Evolutionary conservation across 306 rosid genomes (phyloP), one percentile per base, ranked within the genome.

Genomic region (Crataegus laevigata): DNA sequence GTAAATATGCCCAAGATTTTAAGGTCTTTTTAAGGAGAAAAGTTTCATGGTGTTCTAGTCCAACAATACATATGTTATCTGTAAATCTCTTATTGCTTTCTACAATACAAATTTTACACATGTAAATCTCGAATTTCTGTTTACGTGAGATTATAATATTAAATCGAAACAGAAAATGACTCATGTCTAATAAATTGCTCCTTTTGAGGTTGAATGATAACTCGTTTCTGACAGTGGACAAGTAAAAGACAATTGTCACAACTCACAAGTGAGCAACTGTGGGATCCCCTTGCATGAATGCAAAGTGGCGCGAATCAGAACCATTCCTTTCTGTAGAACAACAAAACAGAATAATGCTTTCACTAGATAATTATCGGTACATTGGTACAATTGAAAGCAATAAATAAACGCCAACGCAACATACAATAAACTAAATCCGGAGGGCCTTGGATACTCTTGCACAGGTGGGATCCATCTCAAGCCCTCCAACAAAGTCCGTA

Each of bases 401-500:
- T 52, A 19, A 52, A 17, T 9, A 52, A 52, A 52, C 18, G 10
- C 21, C 58, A 52, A 21, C 2, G 57, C 58, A 52, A 52, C 25
- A 22, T 58, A 15, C 29, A 22, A 58, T 24, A 58, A 24, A 22
- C 17, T 28, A 58, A 22, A 58, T 22, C 21, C 8, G 4, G 15
- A 24, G 6, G 63, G 30, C 29, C 62, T 57, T 57, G 15, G 62
- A 47, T 17, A 38, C 43, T 7, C 21, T 17, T 50, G 6, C 21
- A 17, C 73, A 64, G 60, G 74, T 71, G 58, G 82, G 86, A 76
- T 69, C 85, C 89, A 88, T 90, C 91, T 75, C 91, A 80, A 78
- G 65, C 84, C 73, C 42, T 51, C 69, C n/a, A 60, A 57, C 47
- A 59, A 4, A 22, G 70, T 30, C 47, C 71, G 26, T 72, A 59